These are phyloP conservation scores for Rhodomyrtus tomentosa DNA, from an alignment of 345 rosid species.

Conservation along the genomic window DNA sequence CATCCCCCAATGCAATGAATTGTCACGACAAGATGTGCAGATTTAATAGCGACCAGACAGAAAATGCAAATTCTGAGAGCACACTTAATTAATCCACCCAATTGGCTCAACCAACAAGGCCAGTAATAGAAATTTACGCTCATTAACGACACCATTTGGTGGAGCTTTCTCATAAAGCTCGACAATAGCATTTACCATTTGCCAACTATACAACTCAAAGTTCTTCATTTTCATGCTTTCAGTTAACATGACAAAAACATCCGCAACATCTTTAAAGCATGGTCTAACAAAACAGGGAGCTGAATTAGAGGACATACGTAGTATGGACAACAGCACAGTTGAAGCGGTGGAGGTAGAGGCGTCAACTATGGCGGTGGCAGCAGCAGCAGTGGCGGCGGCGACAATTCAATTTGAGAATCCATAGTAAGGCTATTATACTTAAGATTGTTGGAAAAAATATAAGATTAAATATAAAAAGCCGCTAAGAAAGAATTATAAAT, in stretches of 20 bases:
- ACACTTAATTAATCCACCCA: not conserved
- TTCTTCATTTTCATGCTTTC: not conserved
- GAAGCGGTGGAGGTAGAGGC: too few relatives aligned
- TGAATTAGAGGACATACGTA: too few relatives aligned
- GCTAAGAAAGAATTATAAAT: too few relatives aligned
- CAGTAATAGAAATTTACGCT: not conserved
- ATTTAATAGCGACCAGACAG: not conserved
- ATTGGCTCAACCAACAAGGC: not conserved
- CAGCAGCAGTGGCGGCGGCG: not conserved
- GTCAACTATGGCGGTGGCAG: not conserved
- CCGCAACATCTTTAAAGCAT: not conserved
- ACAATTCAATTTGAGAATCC: too few relatives aligned
- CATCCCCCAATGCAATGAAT: not conserved
- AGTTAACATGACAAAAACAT: not conserved
- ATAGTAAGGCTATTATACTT: not conserved
- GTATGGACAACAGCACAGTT: too few relatives aligned
- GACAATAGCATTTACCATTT: not conserved
- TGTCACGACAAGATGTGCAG: not conserved
- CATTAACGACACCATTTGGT: not conserved
- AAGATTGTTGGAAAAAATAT: not conserved
- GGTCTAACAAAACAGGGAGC: too few relatives aligned
- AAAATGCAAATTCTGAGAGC: not conserved
- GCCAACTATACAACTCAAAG: not conserved
- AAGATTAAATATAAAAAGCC: too few relatives aligned
- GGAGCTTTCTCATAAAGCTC: not conserved